phyloP scores from a whole-genome alignment of 2,329 filamentous ascomycete genomes.

The Trichoderma guizhouense region DNA sequence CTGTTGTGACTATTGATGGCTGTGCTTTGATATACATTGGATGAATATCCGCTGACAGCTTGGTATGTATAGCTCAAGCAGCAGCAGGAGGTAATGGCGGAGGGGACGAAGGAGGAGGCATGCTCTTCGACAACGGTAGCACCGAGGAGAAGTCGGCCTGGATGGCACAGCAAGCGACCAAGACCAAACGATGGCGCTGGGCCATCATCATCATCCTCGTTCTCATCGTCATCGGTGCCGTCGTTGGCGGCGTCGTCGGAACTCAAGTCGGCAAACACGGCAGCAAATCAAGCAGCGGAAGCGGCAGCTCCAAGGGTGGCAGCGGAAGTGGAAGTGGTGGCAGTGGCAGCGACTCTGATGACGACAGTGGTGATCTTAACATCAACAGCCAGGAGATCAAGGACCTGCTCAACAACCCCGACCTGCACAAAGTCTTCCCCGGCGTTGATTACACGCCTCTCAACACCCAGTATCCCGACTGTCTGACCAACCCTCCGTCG shows the following conservation, averaged over 20 bases:
- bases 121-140: constrained; percentile 13
- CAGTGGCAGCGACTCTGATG: constrained; percentile 58
- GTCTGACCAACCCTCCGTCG: constrained; percentile 70
- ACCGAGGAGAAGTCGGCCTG: constrained; percentile 22
- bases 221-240: constrained; percentile 64
- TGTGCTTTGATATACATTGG: background rate
- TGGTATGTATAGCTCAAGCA: background rate
- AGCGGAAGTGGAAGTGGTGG: constrained; percentile 30
- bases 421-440: constrained; percentile 90
- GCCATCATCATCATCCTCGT: constrained; percentile 62
- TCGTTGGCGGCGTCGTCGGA: constrained; percentile 72
- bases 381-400: constrained; percentile 78
- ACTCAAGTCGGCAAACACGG: constrained; percentile 59
- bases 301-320: constrained; percentile 22
- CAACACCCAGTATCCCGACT: constrained; percentile 86
- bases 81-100: background rate
- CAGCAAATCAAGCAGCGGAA: constrained; percentile 35
- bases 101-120: constrained; percentile 16
- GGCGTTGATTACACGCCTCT: constrained; percentile 94
- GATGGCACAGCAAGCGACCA: constrained; percentile 43
- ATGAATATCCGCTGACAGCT: background rate
- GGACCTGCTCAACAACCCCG: constrained; percentile 70
- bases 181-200: constrained; percentile 66
- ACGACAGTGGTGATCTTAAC: constrained; percentile 65
- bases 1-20: background rate